Evolutionary conservation across 2,329 filamentous ascomycete genomes (phyloP).

Genomic region (Xylaria sp.): DNA sequence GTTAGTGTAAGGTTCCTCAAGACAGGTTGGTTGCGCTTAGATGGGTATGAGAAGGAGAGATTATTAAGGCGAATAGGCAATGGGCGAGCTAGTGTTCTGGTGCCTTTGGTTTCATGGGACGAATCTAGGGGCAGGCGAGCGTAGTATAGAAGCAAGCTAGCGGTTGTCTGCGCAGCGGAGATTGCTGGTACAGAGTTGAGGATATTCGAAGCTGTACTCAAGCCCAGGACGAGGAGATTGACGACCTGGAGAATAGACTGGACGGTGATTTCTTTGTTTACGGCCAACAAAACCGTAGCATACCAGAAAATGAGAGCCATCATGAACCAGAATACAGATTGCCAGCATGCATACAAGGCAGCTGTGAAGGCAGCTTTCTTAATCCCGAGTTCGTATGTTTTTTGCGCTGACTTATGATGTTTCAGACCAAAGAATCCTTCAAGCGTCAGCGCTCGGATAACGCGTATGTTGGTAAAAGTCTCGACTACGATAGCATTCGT

Average conservation of each 20-base stretch:
- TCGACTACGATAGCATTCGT: constrained; percentile 72
- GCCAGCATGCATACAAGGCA: constrained; percentile 76
- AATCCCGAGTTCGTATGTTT: constrained; percentile 65
- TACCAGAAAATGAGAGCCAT: constrained; percentile 86
- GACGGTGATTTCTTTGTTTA: constrained; percentile 53
- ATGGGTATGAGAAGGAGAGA: constrained; percentile 75
- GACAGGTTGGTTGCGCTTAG: constrained; percentile 53
- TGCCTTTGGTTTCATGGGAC: constrained; percentile 64
- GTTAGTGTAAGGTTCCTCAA: constrained; percentile 70
- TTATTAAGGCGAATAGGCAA: constrained; percentile 59
- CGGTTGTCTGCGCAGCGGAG: constrained; percentile 73
- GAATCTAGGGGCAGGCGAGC: constrained; percentile 59
- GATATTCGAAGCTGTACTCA: constrained; percentile 73
- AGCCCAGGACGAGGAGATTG: constrained; percentile 82
- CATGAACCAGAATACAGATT: constrained; percentile 73
- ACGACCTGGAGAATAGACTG: constrained; percentile 74
- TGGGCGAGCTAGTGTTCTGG: constrained; percentile 40
- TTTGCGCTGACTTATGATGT: constrained; percentile 57
- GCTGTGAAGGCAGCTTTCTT: constrained; percentile 71
- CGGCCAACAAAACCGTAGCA: constrained; percentile 67
- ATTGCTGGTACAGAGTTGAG: constrained; percentile 82
- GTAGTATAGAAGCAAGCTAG: constrained; percentile 73
- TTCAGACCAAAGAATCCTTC: constrained; percentile 74
- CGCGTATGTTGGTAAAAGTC: constrained; percentile 77
- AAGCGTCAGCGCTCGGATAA: constrained; percentile 76